Evolutionary conservation across 306 rosid species (phyloP).

Genomic region (Citrullus colocynthis): DNA sequence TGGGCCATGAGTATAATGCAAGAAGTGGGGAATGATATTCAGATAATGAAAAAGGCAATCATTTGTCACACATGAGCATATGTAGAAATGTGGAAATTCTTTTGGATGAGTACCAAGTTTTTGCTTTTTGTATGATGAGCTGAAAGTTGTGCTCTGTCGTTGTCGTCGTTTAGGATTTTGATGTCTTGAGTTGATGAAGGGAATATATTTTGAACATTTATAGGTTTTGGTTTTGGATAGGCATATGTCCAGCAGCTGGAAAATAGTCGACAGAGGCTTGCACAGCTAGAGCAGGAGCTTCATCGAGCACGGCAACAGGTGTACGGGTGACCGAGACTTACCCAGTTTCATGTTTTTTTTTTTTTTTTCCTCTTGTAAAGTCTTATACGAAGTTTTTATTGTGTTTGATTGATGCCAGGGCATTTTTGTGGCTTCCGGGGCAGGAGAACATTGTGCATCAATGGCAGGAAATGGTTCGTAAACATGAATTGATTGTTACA

Average conservation of each 20-base stretch:
- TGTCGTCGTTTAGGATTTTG: neutral
- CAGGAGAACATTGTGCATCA: neutral
- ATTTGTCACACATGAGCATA: neutral
- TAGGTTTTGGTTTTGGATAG: conserved; percentile 50
- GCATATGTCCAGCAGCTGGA: conserved; percentile 86
- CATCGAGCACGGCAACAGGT: conserved; percentile 72
- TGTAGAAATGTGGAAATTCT: neutral
- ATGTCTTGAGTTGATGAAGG: conserved; percentile 13
- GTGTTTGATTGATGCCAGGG: neutral
- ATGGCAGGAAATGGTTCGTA: neutral
- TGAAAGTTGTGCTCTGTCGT: neutral
- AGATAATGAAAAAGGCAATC: neutral
- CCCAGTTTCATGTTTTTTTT: neutral
- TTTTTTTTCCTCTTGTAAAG: neutral
- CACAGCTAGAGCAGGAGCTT: conserved; percentile 70
- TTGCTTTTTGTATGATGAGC: neutral
- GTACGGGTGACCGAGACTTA: neutral
- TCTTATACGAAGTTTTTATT: neutral
- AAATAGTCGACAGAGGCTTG: conserved; percentile 47
- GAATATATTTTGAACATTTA: conserved; percentile 27
- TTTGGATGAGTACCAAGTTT: neutral
- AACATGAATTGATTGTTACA: neutral
- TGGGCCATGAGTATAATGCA: neutral
- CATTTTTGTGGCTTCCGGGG: neutral
- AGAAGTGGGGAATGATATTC: neutral